Conservation (phyloP, 345 rosid genomes). For the Cardiospermum halicacabum region DNA sequence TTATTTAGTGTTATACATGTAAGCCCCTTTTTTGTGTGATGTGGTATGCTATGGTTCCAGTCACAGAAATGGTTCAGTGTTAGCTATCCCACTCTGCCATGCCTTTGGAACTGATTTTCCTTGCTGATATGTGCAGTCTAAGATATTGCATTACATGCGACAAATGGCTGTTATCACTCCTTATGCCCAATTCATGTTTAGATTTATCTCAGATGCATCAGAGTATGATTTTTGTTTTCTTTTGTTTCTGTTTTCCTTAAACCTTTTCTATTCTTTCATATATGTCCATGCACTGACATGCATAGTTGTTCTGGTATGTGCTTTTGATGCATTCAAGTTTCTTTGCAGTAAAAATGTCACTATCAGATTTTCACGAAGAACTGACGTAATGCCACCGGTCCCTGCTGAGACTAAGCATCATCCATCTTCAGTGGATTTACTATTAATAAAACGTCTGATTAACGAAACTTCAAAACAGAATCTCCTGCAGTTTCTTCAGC, state of each 20-base stretch:
- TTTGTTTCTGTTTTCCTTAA: too few relatives aligned
- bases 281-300: neutral
- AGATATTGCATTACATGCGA: conserved; percentile 96
- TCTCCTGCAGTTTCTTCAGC: conserved; percentile 88
- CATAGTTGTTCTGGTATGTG: conserved; percentile 4
- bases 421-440: conserved; percentile 93
- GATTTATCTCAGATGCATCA: conserved; percentile 64
- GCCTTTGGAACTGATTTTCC: conserved; percentile 8
- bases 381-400: conserved; percentile 94
- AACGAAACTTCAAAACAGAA: conserved; percentile 84
- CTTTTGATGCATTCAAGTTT: conserved; percentile 7
- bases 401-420: conserved; percentile 95
- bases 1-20: conserved; percentile 2
- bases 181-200: conserved; percentile 83
- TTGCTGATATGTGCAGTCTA: conserved; percentile 56
- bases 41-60: conserved; percentile 1
- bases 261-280: conserved; percentile 1
- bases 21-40: conserved; percentile 5
- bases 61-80: neutral
- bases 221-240: conserved; percentile 57
- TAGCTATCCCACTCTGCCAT: neutral
- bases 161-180: conserved; percentile 99
- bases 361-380: conserved; percentile 77
- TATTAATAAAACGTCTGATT: conserved; percentile 82
- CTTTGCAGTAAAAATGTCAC: conserved; percentile 72